Percentiles rank a stretch among this genome's conserved stretches.
These are phyloP conservation scores for Kwoniella mangroviensis DNA, from an alignment of 768 basidiomycete genomes.

Conservation along the genomic window DNA sequence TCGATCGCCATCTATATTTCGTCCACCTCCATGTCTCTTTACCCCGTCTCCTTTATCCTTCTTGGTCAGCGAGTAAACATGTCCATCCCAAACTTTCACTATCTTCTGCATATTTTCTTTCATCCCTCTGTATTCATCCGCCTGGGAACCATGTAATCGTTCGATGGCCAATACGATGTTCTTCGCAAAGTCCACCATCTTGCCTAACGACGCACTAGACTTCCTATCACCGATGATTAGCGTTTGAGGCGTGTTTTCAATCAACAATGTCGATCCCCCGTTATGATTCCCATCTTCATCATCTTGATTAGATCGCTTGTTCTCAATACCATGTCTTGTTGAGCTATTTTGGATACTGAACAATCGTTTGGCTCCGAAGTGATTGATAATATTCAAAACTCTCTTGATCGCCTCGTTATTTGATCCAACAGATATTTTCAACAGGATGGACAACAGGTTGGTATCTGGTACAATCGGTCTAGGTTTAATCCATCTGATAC, in stretches of 20 bases:
- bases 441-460: conserved; percentile 11
- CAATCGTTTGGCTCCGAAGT: conserved; percentile 3
- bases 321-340: not conserved
- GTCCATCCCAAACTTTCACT: conserved; percentile 10
- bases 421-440: conserved; percentile 11
- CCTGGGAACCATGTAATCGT: not conserved
- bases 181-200: conserved; percentile 1
- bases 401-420: conserved; percentile 23
- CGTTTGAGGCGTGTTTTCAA: not conserved
- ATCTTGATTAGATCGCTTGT: not conserved
- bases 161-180: conserved; percentile 12
- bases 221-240: not conserved
- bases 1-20: not conserved
- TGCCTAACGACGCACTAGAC: not conserved
- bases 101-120: not conserved
- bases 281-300: not conserved
- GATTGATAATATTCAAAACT: conserved; percentile 7
- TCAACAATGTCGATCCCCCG: not conserved
- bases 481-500: conserved; percentile 23
- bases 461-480: conserved; percentile 20
- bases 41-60: not conserved
- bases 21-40: not conserved
- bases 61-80: not conserved
- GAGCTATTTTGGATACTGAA: not conserved
- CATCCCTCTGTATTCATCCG: not conserved